A percentile compares a stretch with the other conserved stretches of the same genome.
phyloP scores from a whole-genome alignment of 352 stramenopile species.

The Phytophthora constricta region DNA sequence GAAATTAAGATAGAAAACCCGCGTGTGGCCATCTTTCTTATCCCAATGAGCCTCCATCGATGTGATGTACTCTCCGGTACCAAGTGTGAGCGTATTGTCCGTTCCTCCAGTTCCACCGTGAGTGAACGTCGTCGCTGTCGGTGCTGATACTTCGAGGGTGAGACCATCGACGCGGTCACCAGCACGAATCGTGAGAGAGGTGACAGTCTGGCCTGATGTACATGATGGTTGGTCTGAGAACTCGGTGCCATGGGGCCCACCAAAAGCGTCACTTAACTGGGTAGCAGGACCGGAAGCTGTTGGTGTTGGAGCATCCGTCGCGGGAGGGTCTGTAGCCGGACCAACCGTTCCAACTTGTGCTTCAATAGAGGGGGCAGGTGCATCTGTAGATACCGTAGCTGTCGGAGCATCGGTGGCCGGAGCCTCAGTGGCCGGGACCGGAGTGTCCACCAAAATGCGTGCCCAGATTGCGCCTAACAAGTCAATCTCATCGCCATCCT shows the following conservation, averaged over 20 bases:
- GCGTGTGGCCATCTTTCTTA: constrained; percentile 27
- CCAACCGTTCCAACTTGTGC: not conserved
- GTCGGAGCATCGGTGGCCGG: not conserved
- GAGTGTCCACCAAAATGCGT: not conserved
- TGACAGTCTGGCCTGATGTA: constrained; percentile 26
- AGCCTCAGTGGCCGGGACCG: not conserved
- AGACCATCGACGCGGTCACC: constrained; percentile 21
- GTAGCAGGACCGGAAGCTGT: not conserved
- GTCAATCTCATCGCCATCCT: constrained; percentile 2
- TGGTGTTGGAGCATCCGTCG: not conserved
- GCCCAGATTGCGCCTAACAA: constrained; percentile 1
- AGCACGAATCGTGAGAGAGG: constrained; percentile 21
- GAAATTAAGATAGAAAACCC: constrained; percentile 27
- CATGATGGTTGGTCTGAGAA: constrained; percentile 25
- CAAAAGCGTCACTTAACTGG: not conserved
- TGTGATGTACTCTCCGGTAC: constrained; percentile 21
- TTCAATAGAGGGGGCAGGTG: not conserved
- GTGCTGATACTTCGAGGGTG: constrained; percentile 17
- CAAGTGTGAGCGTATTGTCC: constrained; percentile 21
- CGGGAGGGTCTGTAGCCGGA: not conserved
- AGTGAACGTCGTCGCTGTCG: constrained; percentile 20
- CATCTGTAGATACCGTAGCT: not conserved
- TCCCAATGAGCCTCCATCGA: constrained; percentile 32
- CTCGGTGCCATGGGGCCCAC: constrained; percentile 16
- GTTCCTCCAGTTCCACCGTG: constrained; percentile 28